Percentiles rank a stretch among this genome's conserved stretches.
Conservation (phyloP, 1,284 basidiomycete species). For the Volvariella surrecta region DNA sequence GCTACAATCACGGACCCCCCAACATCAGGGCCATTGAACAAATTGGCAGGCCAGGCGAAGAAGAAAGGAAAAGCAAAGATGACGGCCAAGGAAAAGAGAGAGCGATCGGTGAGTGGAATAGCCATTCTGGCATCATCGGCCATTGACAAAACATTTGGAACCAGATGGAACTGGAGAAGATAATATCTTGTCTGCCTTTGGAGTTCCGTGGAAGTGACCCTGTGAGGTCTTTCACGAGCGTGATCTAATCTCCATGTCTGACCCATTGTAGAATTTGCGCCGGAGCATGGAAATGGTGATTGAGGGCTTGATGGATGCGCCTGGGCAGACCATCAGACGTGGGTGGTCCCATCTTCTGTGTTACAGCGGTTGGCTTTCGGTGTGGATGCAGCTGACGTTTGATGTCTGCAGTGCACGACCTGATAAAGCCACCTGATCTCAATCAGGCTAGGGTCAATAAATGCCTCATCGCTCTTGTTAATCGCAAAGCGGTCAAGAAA, state of each 20-base stretch:
- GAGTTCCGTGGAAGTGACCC: constrained; percentile 88
- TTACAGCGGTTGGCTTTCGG: neutral
- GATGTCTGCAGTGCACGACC: constrained; percentile 54
- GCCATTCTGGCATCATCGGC: neutral
- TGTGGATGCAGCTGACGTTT: neutral
- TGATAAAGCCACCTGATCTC: constrained; percentile 75
- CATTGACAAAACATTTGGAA: neutral
- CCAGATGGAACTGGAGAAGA: constrained; percentile 61
- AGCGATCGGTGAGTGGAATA: constrained; percentile 47
- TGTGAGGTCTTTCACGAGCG: constrained; percentile 31
- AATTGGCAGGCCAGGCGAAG: constrained; percentile 27
- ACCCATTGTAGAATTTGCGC: constrained; percentile 47
- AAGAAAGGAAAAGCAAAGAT: constrained; percentile 67
- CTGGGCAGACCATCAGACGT: constrained; percentile 50
- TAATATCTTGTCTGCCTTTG: constrained; percentile 75
- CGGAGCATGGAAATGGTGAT: constrained; percentile 74
- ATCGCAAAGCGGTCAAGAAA: constrained; percentile 80
- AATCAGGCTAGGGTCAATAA: constrained; percentile 89
- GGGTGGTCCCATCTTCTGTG: constrained; percentile 14
- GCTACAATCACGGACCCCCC: constrained; percentile 26
- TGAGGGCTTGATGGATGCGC: constrained; percentile 54
- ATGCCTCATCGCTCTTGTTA: constrained; percentile 85
- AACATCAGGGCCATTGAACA: constrained; percentile 15
- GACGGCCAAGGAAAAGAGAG: constrained; percentile 76
- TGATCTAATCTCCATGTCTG: neutral